Percentiles rank a stretch among this genome's conserved stretches.
These are phyloP conservation scores for Curvularia verruculosa DNA, from an alignment of 2,329 filamentous ascomycete genomes.

Conservation along the genomic window DNA sequence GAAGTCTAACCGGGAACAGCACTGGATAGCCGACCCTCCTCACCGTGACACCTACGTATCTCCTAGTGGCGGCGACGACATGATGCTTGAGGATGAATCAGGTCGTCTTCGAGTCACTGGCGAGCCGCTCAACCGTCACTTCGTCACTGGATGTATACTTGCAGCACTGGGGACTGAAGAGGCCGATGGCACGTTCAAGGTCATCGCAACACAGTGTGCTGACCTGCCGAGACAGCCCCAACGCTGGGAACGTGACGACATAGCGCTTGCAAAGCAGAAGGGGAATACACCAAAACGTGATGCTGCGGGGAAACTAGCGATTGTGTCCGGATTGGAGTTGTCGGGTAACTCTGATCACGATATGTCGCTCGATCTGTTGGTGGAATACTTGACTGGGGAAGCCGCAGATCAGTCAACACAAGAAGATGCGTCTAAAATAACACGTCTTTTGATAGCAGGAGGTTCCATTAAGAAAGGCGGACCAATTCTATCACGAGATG, in stretches of 20 bases:
- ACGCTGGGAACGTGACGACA: slow-evolving; percentile 74
- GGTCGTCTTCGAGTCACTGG: slow-evolving; percentile 84
- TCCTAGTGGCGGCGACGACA: slow-evolving; percentile 65
- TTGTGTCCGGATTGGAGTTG: slow-evolving; percentile 87
- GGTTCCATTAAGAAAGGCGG: slow-evolving; percentile 72
- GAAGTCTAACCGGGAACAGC: slow-evolving; percentile 56
- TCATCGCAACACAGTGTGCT: slow-evolving; percentile 86
- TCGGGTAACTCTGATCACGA: slow-evolving; percentile 77
- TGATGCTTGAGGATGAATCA: slow-evolving; percentile 95
- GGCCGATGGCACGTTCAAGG: slow-evolving; percentile 86
- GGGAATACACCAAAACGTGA: slow-evolving; percentile 50
- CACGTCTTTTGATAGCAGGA: slow-evolving; percentile 86
- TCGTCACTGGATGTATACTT: slow-evolving; percentile 92
- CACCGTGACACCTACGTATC: slow-evolving; percentile 77
- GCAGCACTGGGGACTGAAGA: slow-evolving; percentile 97
- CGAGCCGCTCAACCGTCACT: slow-evolving; percentile 66
- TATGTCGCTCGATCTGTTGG: slow-evolving; percentile 75
- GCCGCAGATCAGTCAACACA: slow-evolving; percentile 67
- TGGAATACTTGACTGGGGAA: slow-evolving; percentile 89
- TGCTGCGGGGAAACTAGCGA: slow-evolving; percentile 74
- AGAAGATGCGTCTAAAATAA: slow-evolving; percentile 69
- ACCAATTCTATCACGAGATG: slow-evolving; percentile 55
- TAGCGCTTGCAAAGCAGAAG: slow-evolving; percentile 43
- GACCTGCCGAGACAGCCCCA: slow-evolving; percentile 82
- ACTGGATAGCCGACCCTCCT: slow-evolving; percentile 86